Conservation (phyloP, 306 rosid species). For the Fagus crenata region DNA sequence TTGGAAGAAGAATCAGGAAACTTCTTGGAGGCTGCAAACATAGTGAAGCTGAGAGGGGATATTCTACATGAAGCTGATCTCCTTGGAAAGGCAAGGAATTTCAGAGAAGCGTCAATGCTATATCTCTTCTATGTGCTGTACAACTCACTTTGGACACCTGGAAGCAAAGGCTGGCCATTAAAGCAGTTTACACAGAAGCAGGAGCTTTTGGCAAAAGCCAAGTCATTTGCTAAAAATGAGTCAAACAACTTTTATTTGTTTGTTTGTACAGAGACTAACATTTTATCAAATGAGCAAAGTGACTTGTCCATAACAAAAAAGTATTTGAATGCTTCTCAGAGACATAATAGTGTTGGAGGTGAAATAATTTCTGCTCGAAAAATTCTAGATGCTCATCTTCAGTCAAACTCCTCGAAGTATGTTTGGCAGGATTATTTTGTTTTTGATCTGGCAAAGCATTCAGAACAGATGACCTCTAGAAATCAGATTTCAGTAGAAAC, state of each 20-base stretch:
- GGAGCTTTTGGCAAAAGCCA: conserved; percentile 51
- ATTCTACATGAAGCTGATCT: conserved; percentile 42
- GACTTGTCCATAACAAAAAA: conserved; percentile 21
- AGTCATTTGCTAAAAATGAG: conserved; percentile 44
- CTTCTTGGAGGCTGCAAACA: conserved; percentile 53
- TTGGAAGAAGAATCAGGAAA: conserved; percentile 73
- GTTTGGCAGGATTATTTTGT: conserved; percentile 40
- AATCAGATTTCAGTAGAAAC: conserved; percentile 54
- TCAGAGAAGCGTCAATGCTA: conserved; percentile 46
- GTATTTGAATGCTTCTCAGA: conserved; percentile 44
- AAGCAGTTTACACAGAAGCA: conserved; percentile 45
- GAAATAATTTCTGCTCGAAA: conserved; percentile 59
- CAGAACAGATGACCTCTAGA: conserved; percentile 26
- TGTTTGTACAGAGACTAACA: conserved; percentile 49
- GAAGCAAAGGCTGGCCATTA: conserved; percentile 71
- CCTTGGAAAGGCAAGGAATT: conserved; percentile 55
- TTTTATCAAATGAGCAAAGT: conserved; percentile 37
- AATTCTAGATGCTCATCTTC: conserved; percentile 62
- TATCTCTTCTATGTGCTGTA: conserved; percentile 47
- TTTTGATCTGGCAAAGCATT: conserved; percentile 30
- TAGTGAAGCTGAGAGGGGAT: conserved; percentile 60
- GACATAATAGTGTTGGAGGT: conserved; percentile 39
- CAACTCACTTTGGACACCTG: conserved; percentile 66
- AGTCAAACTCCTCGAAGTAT: conserved; percentile 32
- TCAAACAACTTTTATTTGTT: conserved; percentile 34